Evolutionary conservation across 352 stramenopile species (phyloP), one percentile per base, ranked within the genome.

Genomic region (Phytophthora pluvialis): DNA sequence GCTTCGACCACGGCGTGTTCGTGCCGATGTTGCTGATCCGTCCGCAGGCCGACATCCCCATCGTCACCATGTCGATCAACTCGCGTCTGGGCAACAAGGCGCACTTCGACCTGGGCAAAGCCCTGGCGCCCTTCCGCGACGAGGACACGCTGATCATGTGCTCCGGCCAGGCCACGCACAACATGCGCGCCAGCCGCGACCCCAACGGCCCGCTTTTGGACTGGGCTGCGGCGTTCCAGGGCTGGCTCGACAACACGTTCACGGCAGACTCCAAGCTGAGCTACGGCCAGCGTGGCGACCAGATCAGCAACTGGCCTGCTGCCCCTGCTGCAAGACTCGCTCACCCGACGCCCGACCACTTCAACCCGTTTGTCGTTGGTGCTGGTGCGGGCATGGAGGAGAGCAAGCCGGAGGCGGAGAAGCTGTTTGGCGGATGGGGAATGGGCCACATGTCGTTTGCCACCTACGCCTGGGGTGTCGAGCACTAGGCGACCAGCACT

Each of bases 1-100:
- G 89, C 3, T 97, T 89, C 54, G 94, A 98, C 72, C 94, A 98
- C 80, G 93, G 94, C 12, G 79, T 96, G 12, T 98, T 98, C 64
- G 81, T 98, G n/a, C 92, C 93, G 5, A 77, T 98, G 53, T 88
- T 94, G 59, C 49, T 97, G 31, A 93, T 97, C 67, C 92, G 88
- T 43, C 90, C 91, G 1, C 68, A 95, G 31, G 91, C 88, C 3
- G 80, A 97, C 54, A 88, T 98, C 38, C 94, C 94, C 0, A 86
- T 98, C 11, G 86, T 98, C 10, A 83, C 76, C 33, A 67, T 97
- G 44, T 95, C 83, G 32, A 72, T 97, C 13, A 75, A 81, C 43
- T 64, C 47, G 0, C 56, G 86, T 11, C 58, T 90, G 21, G 67
- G 71, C 47, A 69, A 78, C 4, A 67, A 70, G 16, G 60, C 47